Conservation (phyloP, 2,329 filamentous ascomycete species). For the Didymella pinodella region DNA sequence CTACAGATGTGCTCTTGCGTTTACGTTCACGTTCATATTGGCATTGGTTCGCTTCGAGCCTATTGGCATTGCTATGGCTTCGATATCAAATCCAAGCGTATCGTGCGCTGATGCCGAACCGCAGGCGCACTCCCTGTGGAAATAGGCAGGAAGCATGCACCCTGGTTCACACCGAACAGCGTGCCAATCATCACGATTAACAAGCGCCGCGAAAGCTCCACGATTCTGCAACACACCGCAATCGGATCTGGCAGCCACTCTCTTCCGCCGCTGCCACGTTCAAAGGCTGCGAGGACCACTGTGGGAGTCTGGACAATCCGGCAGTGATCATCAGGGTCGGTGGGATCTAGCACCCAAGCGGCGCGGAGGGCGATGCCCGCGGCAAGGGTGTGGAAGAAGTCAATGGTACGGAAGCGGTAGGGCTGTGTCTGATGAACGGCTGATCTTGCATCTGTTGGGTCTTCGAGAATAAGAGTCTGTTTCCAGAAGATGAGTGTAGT, state of each 20-base stretch:
- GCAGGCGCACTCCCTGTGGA: no score
- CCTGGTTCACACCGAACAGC: neutral
- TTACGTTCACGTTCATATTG: no score
- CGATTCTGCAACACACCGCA: conserved; percentile 12
- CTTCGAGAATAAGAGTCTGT: neutral
- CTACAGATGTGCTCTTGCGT: no score
- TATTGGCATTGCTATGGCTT: no score
- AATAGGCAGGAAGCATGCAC: neutral
- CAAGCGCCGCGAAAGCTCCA: neutral
- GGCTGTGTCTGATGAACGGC: conserved; percentile 10
- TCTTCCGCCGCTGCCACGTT: neutral
- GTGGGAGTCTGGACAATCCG: conserved; percentile 3
- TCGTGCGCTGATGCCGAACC: no score
- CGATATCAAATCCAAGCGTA: no score
- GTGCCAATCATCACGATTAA: neutral
- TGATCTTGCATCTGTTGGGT: neutral
- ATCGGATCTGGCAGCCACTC: conserved; percentile 4
- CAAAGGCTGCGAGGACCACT: neutral
- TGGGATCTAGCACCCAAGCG: neutral
- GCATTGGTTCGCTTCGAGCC: no score
- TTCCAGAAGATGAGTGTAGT: neutral
- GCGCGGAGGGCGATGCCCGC: neutral
- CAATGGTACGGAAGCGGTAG: conserved; percentile 10
- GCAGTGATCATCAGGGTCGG: conserved; percentile 19
- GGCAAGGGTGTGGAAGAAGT: neutral